These are phyloP conservation scores for Amanita rubescens DNA, from an alignment of 768 basidiomycete species.

Conservation along the genomic window DNA sequence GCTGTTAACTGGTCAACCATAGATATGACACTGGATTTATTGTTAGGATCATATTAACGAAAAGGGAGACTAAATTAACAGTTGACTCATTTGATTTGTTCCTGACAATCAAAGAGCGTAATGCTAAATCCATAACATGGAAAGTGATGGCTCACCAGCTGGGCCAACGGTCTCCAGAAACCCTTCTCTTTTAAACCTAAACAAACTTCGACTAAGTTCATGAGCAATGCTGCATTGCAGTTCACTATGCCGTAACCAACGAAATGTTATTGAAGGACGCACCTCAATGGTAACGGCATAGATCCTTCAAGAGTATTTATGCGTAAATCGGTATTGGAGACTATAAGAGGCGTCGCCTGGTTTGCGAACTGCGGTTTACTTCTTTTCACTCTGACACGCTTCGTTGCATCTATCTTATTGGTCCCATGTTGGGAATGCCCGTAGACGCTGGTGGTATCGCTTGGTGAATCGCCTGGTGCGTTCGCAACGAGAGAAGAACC, in stretches of 20 bases:
- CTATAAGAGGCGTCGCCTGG: slow-evolving; percentile 57
- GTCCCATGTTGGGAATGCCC: slow-evolving; percentile 6
- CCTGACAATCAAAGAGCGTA: slow-evolving; percentile 33
- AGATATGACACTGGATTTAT: slow-evolving; percentile 36
- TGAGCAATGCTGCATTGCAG: slow-evolving; percentile 57
- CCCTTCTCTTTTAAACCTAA: slow-evolving; percentile 71
- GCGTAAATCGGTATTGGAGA: slow-evolving; percentile 55
- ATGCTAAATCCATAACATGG: not conserved
- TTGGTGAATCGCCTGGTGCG: slow-evolving; percentile 17
- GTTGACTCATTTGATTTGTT: slow-evolving; percentile 64
- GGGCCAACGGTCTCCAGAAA: slow-evolving; percentile 87
- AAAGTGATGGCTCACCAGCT: slow-evolving; percentile 44
- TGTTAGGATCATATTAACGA: not conserved
- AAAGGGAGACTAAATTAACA: slow-evolving; percentile 34
- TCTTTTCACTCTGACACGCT: slow-evolving; percentile 62
- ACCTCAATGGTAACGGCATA: slow-evolving; percentile 81
- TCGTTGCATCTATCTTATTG: slow-evolving; percentile 41
- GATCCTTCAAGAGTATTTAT: slow-evolving; percentile 49
- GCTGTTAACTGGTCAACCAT: slow-evolving; percentile 81
- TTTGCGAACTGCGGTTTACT: slow-evolving; percentile 50
- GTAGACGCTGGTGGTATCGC: slow-evolving; percentile 20
- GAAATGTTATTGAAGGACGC: slow-evolving; percentile 14
- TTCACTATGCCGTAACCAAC: not conserved
- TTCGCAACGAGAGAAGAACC: not conserved
- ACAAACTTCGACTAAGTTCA: slow-evolving; percentile 64